A percentile compares a stretch with the other conserved stretches of the same genome.
These are phyloP conservation scores for Puccinia novopanici DNA, from an alignment of 1,284 basidiomycete genomes.

Conservation along the genomic window DNA sequence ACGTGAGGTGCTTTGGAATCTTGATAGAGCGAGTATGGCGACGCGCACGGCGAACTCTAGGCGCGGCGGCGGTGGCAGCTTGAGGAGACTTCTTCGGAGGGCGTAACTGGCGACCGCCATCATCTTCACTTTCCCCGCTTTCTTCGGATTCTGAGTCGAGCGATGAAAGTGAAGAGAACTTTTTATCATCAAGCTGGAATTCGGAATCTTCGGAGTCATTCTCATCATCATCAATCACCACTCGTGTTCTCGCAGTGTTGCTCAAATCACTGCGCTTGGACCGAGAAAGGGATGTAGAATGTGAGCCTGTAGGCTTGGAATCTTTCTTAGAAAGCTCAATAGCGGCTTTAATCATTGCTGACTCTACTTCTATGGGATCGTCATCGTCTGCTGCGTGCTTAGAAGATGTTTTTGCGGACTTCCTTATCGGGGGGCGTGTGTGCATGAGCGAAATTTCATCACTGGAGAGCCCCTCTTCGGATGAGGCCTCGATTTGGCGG, in stretches of 20 bases:
- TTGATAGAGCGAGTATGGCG: constrained; percentile 5
- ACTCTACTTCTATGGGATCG: constrained; percentile 8
- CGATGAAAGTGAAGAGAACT: constrained; percentile 1
- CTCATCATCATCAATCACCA: constrained; percentile 15
- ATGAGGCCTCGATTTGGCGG: constrained; percentile 11
- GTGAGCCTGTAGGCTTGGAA: background rate
- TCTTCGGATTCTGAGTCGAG: constrained; percentile 24
- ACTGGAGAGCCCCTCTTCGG: constrained; percentile 14
- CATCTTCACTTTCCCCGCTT: background rate
- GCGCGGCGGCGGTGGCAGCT: background rate
- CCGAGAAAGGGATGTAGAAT: constrained; percentile 1
- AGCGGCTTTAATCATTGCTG: constrained; percentile 43
- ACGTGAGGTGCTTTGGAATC: constrained; percentile 21
- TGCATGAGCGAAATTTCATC: background rate
- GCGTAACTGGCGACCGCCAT: background rate
- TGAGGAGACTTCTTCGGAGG: background rate
- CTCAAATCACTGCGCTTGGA: background rate
- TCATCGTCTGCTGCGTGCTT: background rate
- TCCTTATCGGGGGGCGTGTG: background rate
- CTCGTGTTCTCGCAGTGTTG: background rate
- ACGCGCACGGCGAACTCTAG: constrained; percentile 3
- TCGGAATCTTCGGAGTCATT: constrained; percentile 16
- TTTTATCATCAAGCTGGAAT: background rate
- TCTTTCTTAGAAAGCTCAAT: constrained; percentile 42
- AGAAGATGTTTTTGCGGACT: background rate